phyloP scores from a whole-genome alignment of 805 yeast species.

The Nakazawaea ishiwadae region DNA sequence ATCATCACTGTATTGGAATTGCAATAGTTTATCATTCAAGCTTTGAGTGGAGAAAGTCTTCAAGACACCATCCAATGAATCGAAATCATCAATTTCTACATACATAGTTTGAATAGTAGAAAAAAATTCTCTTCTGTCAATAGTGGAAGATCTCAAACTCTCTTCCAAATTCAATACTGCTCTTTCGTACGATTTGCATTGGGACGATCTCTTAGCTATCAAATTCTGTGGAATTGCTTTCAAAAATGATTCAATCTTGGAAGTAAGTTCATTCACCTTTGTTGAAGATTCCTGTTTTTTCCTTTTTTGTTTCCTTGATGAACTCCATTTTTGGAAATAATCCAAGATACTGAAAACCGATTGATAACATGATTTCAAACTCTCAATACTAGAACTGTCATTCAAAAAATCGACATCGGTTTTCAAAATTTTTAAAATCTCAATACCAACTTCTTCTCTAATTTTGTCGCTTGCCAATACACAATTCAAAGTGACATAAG shows the following conservation, averaged over 20 bases:
- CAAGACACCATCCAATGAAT: slow-evolving; percentile 82
- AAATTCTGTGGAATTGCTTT: slow-evolving; percentile 57
- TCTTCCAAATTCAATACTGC: slow-evolving; percentile 85
- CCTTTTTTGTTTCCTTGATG: slow-evolving; percentile 31
- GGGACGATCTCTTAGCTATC: slow-evolving; percentile 74
- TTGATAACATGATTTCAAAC: slow-evolving; percentile 61
- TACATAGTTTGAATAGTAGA: slow-evolving; percentile 71
- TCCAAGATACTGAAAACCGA: slow-evolving; percentile 77
- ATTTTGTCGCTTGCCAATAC: slow-evolving; percentile 41
- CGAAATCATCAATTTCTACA: slow-evolving; percentile 83
- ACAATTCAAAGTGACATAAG: slow-evolving; percentile 67
- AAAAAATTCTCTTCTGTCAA: slow-evolving; percentile 35
- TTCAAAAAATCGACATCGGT: slow-evolving; percentile 38
- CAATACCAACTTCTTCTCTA: slow-evolving; percentile 44
- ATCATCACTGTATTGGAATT: slow-evolving; percentile 78
- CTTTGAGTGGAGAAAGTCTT: slow-evolving; percentile 66
- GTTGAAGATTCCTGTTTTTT: slow-evolving; percentile 20
- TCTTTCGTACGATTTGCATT: slow-evolving; percentile 81
- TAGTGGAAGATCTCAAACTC: slow-evolving; percentile 40
- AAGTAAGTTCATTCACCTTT: slow-evolving; percentile 25
- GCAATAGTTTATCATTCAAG: slow-evolving; percentile 70
- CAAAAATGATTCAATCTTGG: slow-evolving; percentile 43
- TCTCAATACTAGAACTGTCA: slow-evolving; percentile 51
- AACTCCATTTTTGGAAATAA: slow-evolving; percentile 74
- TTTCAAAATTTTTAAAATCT: slow-evolving; percentile 55